phyloP scores from a whole-genome alignment of 495 filamentous ascomycete genomes.

The Hyaloscypha finlandica region DNA sequence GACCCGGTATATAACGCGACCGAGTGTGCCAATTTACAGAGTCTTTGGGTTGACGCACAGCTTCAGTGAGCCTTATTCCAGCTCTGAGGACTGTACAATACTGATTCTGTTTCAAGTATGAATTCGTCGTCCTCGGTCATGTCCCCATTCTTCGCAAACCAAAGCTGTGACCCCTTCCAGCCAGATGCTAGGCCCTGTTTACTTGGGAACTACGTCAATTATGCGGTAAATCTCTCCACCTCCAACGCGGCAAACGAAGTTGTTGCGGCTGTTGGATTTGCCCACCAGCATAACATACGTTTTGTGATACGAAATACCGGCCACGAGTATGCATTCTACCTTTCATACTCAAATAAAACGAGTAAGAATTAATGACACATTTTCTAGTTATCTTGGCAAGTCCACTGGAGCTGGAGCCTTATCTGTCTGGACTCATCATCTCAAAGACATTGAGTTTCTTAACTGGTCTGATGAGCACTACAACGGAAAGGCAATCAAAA shows the following conservation, averaged over 20 bases:
- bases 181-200: conserved; percentile 52
- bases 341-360: background rate
- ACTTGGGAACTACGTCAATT: conserved; percentile 59
- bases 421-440: conserved; percentile 53
- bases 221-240: conserved; percentile 51
- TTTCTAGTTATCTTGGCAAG: conserved; percentile 43
- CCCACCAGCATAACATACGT: conserved; percentile 41
- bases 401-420: conserved; percentile 54
- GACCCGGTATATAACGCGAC: conserved; percentile 27
- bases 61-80: conserved; percentile 13
- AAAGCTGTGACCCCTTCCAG: conserved; percentile 58
- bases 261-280: conserved; percentile 54
- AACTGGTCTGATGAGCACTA: conserved; percentile 44
- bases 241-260: conserved; percentile 39
- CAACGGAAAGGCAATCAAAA: conserved; percentile 38
- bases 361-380: background rate
- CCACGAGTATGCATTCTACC: conserved; percentile 39
- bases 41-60: background rate
- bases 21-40: conserved; percentile 18
- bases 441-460: conserved; percentile 48
- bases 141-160: conserved; percentile 47
- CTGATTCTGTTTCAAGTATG: conserved; percentile 18
- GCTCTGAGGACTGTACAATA: background rate
- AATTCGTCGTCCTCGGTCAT: conserved; percentile 42
- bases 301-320: conserved; percentile 47